phyloP scores from a whole-genome alignment of 2,329 filamentous ascomycete genomes.

The Aspergillus sp. region DNA sequence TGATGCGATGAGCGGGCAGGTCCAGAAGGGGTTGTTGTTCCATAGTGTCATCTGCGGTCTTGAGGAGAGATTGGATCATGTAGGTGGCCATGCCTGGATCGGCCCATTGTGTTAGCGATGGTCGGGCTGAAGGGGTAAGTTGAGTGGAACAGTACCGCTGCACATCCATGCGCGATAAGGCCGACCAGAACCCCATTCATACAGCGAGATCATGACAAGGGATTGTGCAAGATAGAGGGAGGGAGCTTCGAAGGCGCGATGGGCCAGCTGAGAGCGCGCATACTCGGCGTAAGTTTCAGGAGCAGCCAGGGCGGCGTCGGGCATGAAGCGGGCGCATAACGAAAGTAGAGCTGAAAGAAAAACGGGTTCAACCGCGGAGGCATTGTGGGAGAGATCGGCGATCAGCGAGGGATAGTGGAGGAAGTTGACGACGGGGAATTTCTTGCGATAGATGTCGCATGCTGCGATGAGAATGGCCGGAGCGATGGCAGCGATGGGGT shows the following conservation, averaged over 20 bases:
- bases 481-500: constrained; percentile 28
- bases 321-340: constrained; percentile 38
- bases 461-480: constrained; percentile 36
- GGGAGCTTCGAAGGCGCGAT: constrained; percentile 35
- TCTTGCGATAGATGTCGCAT: constrained; percentile 39
- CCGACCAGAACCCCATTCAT: constrained; percentile 40
- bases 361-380: constrained; percentile 34
- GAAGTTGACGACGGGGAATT: constrained; percentile 41
- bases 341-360: constrained; percentile 39
- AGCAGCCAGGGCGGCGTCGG: constrained; percentile 24
- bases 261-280: constrained; percentile 34
- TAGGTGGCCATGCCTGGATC: constrained; percentile 40
- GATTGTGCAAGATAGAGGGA: constrained; percentile 40
- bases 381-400: constrained; percentile 34
- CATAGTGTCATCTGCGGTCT: constrained; percentile 41
- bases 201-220: constrained; percentile 39
- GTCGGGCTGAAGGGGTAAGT: neutral
- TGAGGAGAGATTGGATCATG: constrained; percentile 42
- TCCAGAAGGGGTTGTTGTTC: constrained; percentile 35
- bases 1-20: constrained; percentile 20
- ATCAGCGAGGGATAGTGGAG: constrained; percentile 41
- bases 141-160: constrained; percentile 28
- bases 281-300: constrained; percentile 37
- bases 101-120: constrained; percentile 4
- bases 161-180: constrained; percentile 45